Conservation (phyloP, 805 yeast species). For the Monosporozyma servazzii region DNA sequence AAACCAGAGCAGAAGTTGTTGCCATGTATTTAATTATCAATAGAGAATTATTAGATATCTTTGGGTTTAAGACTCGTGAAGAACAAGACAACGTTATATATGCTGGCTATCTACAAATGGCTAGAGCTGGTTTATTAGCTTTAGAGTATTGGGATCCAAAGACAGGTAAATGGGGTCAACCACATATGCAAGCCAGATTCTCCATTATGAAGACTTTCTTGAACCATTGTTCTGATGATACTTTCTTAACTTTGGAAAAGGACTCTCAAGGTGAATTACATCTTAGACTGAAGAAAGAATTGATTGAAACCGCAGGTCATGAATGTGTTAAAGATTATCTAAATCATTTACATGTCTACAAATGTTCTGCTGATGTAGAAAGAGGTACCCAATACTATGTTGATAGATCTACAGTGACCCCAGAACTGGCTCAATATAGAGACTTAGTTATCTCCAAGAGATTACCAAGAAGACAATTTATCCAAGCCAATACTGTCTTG, state of each 20-base stretch:
- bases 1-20: slow-evolving; percentile 86
- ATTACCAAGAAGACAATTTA: slow-evolving; percentile 74
- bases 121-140: slow-evolving; percentile 76
- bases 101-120: slow-evolving; percentile 71
- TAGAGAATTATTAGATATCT: slow-evolving; percentile 56
- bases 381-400: slow-evolving; percentile 56
- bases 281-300: slow-evolving; percentile 48
- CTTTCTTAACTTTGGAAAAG: slow-evolving; percentile 46
- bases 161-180: slow-evolving; percentile 82
- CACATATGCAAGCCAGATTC: slow-evolving; percentile 90
- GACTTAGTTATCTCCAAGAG: slow-evolving; percentile 60
- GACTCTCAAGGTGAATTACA: slow-evolving; percentile 47
- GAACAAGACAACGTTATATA: slow-evolving; percentile 58
- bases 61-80: slow-evolving; percentile 49
- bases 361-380: slow-evolving; percentile 64
- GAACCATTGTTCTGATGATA: slow-evolving; percentile 43
- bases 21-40: slow-evolving; percentile 74
- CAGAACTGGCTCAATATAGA: slow-evolving; percentile 55
- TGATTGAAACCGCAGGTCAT: slow-evolving; percentile 63
- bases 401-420: slow-evolving; percentile 59
- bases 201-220: slow-evolving; percentile 71
- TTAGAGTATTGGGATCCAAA: slow-evolving; percentile 83
- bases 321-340: slow-evolving; percentile 65
- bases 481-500: slow-evolving; percentile 68
- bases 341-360: slow-evolving; percentile 64